Evolutionary conservation across 2,329 filamentous ascomycete genomes (phyloP).

Genomic region (Spiromastix sp.): DNA sequence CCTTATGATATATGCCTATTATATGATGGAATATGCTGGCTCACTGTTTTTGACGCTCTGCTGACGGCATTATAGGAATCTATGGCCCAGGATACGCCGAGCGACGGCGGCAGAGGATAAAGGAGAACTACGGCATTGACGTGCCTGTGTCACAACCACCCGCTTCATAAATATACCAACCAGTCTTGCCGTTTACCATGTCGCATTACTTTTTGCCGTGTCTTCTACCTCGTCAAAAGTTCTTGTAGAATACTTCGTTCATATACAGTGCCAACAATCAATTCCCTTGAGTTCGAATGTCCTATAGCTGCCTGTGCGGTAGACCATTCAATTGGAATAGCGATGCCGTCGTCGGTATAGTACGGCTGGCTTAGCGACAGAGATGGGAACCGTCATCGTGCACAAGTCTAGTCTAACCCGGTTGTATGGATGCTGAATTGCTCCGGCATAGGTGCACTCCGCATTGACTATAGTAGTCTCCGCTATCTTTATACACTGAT

Average conservation of each 20-base stretch:
- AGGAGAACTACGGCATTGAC: constrained; percentile 81
- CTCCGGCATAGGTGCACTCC: too few species aligned
- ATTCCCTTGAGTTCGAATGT: neutral
- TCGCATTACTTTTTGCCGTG: constrained; percentile 12
- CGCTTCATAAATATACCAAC: constrained; percentile 25
- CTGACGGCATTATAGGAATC: constrained; percentile 62
- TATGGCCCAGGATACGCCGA: constrained; percentile 74
- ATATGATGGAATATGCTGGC: neutral
- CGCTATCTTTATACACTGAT: too few species aligned
- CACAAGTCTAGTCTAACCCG: too few species aligned
- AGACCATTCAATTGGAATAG: too few species aligned
- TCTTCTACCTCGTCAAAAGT: constrained; percentile 7
- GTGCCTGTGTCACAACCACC: constrained; percentile 52
- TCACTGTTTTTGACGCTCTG: too few species aligned
- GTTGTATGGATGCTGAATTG: too few species aligned
- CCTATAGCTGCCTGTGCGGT: too few species aligned
- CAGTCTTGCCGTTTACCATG: too few species aligned
- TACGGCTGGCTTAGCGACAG: too few species aligned
- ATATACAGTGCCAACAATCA: neutral
- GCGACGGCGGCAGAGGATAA: constrained; percentile 67
- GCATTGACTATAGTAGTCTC: too few species aligned
- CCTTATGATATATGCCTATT: neutral
- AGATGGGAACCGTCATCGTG: too few species aligned
- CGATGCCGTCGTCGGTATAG: too few species aligned
- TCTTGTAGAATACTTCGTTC: constrained; percentile 5